Conservation (phyloP, 179 eudicot species). For the Heliamphora pulchella region DNA sequence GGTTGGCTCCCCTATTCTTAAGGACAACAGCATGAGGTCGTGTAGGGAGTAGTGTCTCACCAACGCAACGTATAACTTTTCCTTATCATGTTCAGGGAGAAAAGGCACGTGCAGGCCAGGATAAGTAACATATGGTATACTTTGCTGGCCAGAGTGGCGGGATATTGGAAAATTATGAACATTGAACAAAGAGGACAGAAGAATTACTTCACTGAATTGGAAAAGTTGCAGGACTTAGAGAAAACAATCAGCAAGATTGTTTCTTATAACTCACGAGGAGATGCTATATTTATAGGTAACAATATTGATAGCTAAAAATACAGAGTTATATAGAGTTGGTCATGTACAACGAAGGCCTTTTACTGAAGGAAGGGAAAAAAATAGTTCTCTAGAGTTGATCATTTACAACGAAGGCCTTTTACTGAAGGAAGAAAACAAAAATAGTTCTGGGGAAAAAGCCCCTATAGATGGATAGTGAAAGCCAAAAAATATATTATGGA, state of each 20-base stretch:
- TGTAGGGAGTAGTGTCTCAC: background rate
- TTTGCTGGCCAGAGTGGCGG: background rate
- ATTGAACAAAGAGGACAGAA: background rate
- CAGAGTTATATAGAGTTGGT: background rate
- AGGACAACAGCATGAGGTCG: background rate
- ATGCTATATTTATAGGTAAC: background rate
- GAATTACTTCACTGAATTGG: background rate
- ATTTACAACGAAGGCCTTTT: no score
- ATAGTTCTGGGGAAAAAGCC: background rate
- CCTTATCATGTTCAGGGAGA: background rate
- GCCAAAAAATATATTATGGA: background rate
- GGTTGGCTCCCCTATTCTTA: background rate
- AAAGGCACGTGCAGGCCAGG: background rate
- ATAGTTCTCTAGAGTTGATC: no score
- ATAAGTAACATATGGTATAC: background rate
- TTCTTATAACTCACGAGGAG: background rate
- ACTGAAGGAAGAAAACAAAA: background rate
- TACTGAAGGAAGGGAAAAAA: no score
- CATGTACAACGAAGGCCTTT: background rate
- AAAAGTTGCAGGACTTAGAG: background rate
- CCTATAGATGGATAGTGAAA: background rate
- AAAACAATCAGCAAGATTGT: background rate
- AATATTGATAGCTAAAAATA: background rate
- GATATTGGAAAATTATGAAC: background rate
- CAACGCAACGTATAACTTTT: background rate